These are phyloP conservation scores for Penicillium macrosclerotiorum DNA, from an alignment of 495 filamentous ascomycete genomes.

Conservation along the genomic window DNA sequence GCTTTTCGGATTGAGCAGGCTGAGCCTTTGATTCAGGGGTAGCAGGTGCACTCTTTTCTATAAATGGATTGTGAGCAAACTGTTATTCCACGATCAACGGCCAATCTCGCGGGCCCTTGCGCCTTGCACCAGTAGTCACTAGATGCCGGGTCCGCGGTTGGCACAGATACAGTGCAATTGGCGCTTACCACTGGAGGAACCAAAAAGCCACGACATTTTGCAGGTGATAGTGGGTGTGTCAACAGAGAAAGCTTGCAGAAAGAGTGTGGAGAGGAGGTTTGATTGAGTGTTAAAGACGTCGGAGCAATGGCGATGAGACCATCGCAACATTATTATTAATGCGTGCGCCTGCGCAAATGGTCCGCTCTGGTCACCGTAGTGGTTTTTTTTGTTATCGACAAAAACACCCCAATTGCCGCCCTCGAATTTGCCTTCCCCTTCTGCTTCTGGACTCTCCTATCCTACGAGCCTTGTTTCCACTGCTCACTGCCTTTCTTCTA, in stretches of 20 bases:
- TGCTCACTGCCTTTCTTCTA: neutral
- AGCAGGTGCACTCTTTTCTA: slow-evolving; percentile 23
- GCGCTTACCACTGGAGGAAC: slow-evolving; percentile 39
- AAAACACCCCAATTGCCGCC: slow-evolving; percentile 13
- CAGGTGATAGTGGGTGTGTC: neutral
- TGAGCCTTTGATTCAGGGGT: slow-evolving; percentile 29
- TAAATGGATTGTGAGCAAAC: slow-evolving; percentile 5
- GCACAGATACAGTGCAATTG: neutral
- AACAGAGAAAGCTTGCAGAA: neutral
- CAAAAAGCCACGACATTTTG: slow-evolving; percentile 45
- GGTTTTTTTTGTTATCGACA: slow-evolving; percentile 27
- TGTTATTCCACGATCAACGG: neutral
- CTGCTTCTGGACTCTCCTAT: slow-evolving; percentile 7
- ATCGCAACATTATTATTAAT: slow-evolving; percentile 32
- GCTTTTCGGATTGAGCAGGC: slow-evolving; percentile 43
- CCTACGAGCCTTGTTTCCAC: slow-evolving; percentile 2
- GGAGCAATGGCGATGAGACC: slow-evolving; percentile 10
- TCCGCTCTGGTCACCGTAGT: slow-evolving; percentile 15
- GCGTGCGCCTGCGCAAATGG: slow-evolving; percentile 25
- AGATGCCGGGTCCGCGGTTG: neutral
- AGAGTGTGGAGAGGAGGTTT: neutral
- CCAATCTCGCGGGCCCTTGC: slow-evolving; percentile 4
- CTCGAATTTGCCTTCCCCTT: slow-evolving; percentile 10
- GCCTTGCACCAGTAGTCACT: slow-evolving; percentile 11
- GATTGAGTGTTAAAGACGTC: slow-evolving; percentile 1